A percentile compares a stretch with the other conserved stretches of the same genome.
Conservation (phyloP, 2,329 filamentous ascomycete species). For the Colletotrichum shisoi region DNA sequence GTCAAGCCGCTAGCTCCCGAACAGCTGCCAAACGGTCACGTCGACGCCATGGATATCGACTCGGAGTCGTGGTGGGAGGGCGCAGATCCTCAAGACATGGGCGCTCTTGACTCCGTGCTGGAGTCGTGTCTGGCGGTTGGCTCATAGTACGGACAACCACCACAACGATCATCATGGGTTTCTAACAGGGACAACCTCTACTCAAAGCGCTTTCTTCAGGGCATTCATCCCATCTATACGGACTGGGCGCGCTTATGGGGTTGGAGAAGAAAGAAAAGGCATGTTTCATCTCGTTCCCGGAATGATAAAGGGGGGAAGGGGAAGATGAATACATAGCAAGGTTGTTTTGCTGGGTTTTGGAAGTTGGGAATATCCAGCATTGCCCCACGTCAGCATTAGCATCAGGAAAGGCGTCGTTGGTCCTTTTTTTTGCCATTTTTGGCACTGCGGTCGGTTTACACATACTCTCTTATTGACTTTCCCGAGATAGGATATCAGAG, state of each 20-base stretch:
- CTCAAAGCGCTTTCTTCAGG: constrained; percentile 25
- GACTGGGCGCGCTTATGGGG: constrained; percentile 31
- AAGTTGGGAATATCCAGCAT: constrained; percentile 6
- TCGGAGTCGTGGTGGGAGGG: constrained; percentile 68
- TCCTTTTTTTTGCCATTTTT: constrained; percentile 2
- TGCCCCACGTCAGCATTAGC: constrained; percentile 28
- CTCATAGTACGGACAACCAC: constrained; percentile 42
- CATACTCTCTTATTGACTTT: constrained; percentile 3
- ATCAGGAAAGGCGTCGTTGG: constrained; percentile 35
- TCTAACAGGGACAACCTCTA: constrained; percentile 23
- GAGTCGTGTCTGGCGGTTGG: constrained; percentile 63
- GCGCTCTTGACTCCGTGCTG: constrained; percentile 63
- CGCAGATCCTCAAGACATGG: constrained; percentile 59
- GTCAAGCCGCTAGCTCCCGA: constrained; percentile 46
- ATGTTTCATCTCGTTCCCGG: not conserved
- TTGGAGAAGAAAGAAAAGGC: constrained; percentile 20
- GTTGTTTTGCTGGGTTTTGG: constrained; percentile 2
- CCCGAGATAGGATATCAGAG: constrained; percentile 10
- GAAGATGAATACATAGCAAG: not conserved
- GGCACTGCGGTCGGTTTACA: not conserved
- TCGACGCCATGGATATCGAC: constrained; percentile 68
- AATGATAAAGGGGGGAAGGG: constrained; percentile 1
- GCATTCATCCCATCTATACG: constrained; percentile 20
- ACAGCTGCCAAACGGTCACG: constrained; percentile 58
- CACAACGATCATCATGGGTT: constrained; percentile 15